phyloP scores from a whole-genome alignment of 176 grass and related monocot genomes.

The Elymus sibiricus region DNA sequence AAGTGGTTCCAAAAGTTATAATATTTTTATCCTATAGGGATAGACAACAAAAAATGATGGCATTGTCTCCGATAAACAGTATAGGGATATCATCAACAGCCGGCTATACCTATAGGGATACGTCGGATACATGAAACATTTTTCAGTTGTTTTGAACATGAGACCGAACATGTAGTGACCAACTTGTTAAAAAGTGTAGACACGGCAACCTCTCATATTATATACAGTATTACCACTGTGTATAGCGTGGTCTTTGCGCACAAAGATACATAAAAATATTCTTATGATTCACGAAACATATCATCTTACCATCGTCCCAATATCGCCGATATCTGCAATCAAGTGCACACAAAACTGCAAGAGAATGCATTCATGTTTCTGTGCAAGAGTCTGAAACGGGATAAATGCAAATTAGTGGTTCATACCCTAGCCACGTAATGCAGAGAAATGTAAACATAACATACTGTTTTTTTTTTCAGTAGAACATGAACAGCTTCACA shows the following conservation, averaged over 20 bases:
- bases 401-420: not conserved
- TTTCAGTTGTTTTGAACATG: no score
- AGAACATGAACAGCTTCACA: not conserved
- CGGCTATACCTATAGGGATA: no score
- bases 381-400: not conserved
- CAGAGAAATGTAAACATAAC: not conserved
- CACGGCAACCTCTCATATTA: not conserved
- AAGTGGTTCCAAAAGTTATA: no score
- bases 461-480: not conserved
- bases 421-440: not conserved
- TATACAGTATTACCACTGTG: not conserved
- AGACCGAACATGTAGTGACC: not conserved
- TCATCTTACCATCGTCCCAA: not conserved
- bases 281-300: not conserved
- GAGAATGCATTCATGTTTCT: not conserved
- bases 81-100: no score
- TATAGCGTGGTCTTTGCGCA: not conserved
- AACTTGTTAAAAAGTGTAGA: not conserved
- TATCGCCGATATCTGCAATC: not conserved
- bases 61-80: no score
- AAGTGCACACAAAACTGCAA: not conserved
- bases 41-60: no score
- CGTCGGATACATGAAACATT: no score
- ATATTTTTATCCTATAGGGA: no score
- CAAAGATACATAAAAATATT: not conserved